These are phyloP conservation scores for Fusarium sp. DNA, from an alignment of 2,329 filamentous ascomycete genomes.

Conservation along the genomic window DNA sequence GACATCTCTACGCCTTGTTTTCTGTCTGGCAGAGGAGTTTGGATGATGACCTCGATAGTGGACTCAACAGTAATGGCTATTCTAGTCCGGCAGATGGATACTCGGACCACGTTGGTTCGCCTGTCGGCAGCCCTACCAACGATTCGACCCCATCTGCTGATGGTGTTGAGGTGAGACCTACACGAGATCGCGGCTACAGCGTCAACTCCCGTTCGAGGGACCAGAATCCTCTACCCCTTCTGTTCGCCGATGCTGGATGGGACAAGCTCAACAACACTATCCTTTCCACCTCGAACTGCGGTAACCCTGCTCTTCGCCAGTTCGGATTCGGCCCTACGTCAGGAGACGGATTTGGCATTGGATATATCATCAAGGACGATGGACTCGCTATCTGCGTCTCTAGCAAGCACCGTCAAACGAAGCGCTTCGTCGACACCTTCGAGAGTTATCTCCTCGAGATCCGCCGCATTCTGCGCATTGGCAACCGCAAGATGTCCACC, in stretches of 20 bases:
- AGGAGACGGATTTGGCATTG: slow-evolving; percentile 95
- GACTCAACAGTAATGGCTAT: slow-evolving; percentile 72
- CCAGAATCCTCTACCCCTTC: slow-evolving; percentile 74
- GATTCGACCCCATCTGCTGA: slow-evolving; percentile 61
- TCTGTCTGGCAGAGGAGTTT: slow-evolving; percentile 94
- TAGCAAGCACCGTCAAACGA: slow-evolving; percentile 94
- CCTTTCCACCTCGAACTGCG: slow-evolving; percentile 97
- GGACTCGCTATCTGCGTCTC: slow-evolving; percentile 91
- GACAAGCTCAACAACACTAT: slow-evolving; percentile 96
- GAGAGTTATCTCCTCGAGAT: slow-evolving; percentile 95
- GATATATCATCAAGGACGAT: slow-evolving; percentile 92
- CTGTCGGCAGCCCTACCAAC: slow-evolving; percentile 68
- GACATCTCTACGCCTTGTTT: slow-evolving; percentile 94
- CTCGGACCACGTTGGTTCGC: slow-evolving; percentile 61
- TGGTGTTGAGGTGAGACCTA: slow-evolving; percentile 53
- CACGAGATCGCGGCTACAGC: slow-evolving; percentile 69
- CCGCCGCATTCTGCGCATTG: slow-evolving; percentile 83
- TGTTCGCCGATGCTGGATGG: slow-evolving; percentile 93
- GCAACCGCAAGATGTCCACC: slow-evolving; percentile 63
- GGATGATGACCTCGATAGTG: slow-evolving; percentile 74
- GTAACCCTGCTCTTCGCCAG: slow-evolving; percentile 93
- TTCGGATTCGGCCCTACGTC: slow-evolving; percentile 98
- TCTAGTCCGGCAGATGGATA: slow-evolving; percentile 71
- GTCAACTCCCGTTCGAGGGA: slow-evolving; percentile 65
- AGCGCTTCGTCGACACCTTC: slow-evolving; percentile 88